A percentile compares a stretch with the other conserved stretches of the same genome.
Conservation (phyloP, 345 rosid genomes). For the Ailanthus altissimus region DNA sequence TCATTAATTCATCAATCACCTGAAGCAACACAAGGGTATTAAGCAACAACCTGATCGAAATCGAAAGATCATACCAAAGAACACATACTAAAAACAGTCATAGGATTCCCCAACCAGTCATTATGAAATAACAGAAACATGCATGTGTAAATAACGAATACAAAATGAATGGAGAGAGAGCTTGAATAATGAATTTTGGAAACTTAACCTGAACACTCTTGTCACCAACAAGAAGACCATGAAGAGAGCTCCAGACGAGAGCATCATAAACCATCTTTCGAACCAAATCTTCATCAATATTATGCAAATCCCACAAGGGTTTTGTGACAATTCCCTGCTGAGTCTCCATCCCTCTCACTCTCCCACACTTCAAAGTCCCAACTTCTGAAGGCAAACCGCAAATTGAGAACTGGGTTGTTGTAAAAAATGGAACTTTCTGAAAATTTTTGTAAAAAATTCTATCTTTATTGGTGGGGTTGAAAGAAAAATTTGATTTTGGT, state of each 20-base stretch:
- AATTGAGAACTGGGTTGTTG: constrained; percentile 6
- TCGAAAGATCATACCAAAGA: not conserved
- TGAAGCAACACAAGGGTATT: not conserved
- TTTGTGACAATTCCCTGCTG: constrained; percentile 27
- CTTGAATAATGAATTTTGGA: not conserved
- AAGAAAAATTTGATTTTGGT: constrained; percentile 33
- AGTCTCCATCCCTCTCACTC: constrained; percentile 45
- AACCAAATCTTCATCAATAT: constrained; percentile 57
- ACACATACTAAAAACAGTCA: not conserved
- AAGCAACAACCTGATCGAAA: not conserved
- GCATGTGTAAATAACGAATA: not conserved
- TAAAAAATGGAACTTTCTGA: constrained; percentile 13
- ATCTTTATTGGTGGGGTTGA: constrained; percentile 10
- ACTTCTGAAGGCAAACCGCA: constrained; percentile 19
- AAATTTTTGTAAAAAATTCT: constrained; percentile 3
- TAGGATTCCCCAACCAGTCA: not conserved
- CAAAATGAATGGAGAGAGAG: not conserved
- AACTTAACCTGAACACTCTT: constrained; percentile 53
- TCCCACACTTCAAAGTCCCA: constrained; percentile 43
- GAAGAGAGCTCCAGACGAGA: constrained; percentile 97
- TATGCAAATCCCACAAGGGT: constrained; percentile 49
- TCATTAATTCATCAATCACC: not conserved
- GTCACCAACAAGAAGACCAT: constrained; percentile 94
- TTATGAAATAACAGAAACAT: not conserved
- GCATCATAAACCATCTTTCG: constrained; percentile 78